A percentile compares a stretch with the other conserved stretches of the same genome.
phyloP scores from a whole-genome alignment of 2,329 filamentous ascomycete species.

The Claviceps sp. region DNA sequence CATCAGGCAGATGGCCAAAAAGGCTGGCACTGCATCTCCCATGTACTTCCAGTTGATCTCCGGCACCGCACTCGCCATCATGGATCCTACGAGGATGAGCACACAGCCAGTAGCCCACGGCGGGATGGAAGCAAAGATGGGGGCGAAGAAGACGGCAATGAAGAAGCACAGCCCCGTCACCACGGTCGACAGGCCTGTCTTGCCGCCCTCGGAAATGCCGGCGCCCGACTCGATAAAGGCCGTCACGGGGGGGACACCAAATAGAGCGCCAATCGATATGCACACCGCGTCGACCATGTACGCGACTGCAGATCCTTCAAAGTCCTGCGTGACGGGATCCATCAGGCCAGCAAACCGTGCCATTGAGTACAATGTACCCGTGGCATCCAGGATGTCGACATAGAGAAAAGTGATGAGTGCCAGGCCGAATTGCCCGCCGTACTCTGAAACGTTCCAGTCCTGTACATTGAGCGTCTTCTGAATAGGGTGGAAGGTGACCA shows the following conservation, averaged over 20 bases:
- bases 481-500: slow-evolving; percentile 75
- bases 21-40: slow-evolving; percentile 72
- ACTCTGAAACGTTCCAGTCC: slow-evolving; percentile 55
- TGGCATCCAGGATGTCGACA: slow-evolving; percentile 79
- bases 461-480: slow-evolving; percentile 54
- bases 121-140: slow-evolving; percentile 80
- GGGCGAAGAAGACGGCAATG: slow-evolving; percentile 77
- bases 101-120: slow-evolving; percentile 83
- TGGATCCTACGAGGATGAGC: slow-evolving; percentile 73
- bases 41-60: slow-evolving; percentile 86
- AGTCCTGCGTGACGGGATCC: slow-evolving; percentile 72
- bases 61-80: slow-evolving; percentile 67
- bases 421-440: slow-evolving; percentile 65
- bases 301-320: slow-evolving; percentile 71
- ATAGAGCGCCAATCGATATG: slow-evolving; percentile 66
- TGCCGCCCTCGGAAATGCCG: slow-evolving; percentile 76
- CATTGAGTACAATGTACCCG: slow-evolving; percentile 82
- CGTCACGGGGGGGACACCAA: slow-evolving; percentile 70
- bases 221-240: slow-evolving; percentile 84
- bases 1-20: slow-evolving; percentile 74
- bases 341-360: slow-evolving; percentile 70
- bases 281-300: slow-evolving; percentile 70
- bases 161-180: slow-evolving; percentile 72
- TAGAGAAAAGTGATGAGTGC: slow-evolving; percentile 83
- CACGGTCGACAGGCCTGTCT: slow-evolving; percentile 73